Conservation (phyloP, 2,329 filamentous ascomycete genomes). For the Whalleya microplaca region DNA sequence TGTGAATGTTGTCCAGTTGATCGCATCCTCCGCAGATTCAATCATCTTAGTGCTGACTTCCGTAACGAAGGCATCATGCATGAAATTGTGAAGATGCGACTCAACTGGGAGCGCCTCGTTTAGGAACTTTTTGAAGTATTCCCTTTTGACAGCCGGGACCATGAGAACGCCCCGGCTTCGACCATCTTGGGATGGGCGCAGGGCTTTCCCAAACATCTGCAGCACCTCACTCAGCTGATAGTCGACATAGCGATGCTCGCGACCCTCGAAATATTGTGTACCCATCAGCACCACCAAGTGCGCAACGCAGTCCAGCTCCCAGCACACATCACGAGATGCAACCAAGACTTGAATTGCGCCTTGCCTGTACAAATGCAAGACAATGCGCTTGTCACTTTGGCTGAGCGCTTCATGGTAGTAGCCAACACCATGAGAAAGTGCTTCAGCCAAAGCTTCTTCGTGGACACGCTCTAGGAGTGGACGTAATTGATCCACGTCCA, state of each 20-base stretch:
- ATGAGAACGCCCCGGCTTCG: constrained; percentile 91
- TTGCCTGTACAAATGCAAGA: constrained; percentile 86
- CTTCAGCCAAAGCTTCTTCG: constrained; percentile 85
- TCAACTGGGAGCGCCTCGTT: constrained; percentile 95
- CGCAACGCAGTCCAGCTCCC: constrained; percentile 87
- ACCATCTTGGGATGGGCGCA: constrained; percentile 77
- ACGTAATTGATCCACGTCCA: constrained; percentile 78
- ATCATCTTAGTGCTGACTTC: constrained; percentile 98
- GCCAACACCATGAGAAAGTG: constrained; percentile 89
- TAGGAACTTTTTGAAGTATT: constrained; percentile 99
- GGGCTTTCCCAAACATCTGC: constrained; percentile 97
- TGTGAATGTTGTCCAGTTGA: constrained; percentile 98
- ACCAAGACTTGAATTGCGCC: constrained; percentile 86
- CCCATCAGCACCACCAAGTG: constrained; percentile 97
- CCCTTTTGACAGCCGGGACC: constrained; percentile 90
- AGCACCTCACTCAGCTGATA: constrained; percentile 92
- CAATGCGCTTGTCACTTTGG: constrained; percentile 87
- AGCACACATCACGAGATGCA: constrained; percentile 84
- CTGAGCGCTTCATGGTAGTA: constrained; percentile 97
- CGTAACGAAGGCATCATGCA: constrained; percentile 95
- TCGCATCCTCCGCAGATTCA: constrained; percentile 91
- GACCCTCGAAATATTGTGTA: constrained; percentile 95
- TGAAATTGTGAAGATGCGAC: constrained; percentile 86
- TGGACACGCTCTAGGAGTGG: constrained; percentile 83
- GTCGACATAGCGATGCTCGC: constrained; percentile 95